Evolutionary conservation across 805 yeast species (phyloP).

Genomic region (Suhomyces kilbournensis): DNA sequence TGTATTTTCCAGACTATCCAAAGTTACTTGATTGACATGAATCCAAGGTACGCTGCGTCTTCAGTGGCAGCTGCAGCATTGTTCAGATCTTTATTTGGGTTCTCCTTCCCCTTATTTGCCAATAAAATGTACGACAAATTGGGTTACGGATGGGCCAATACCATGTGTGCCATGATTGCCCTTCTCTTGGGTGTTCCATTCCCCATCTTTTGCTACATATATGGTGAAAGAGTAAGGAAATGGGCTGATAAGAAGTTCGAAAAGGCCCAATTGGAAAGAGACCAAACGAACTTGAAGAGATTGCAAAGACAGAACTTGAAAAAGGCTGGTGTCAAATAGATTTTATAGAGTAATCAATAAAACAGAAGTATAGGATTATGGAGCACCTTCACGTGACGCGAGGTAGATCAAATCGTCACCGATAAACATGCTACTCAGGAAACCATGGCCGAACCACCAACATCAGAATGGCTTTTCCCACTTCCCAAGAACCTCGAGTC

Average conservation of each 20-base stretch:
- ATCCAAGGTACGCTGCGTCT: slow-evolving; percentile 66
- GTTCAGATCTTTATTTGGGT: slow-evolving; percentile 65
- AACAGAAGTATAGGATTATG: too few relatives aligned
- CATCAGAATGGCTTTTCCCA: slow-evolving; percentile 17
- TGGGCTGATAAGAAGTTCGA: slow-evolving; percentile 57
- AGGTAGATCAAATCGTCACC: background rate
- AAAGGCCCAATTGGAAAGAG: slow-evolving; percentile 43
- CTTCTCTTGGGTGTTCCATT: slow-evolving; percentile 62
- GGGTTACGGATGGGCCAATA: slow-evolving; percentile 72
- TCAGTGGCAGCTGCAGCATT: slow-evolving; percentile 67
- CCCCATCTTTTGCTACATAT: slow-evolving; percentile 54
- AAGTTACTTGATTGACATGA: slow-evolving; percentile 68
- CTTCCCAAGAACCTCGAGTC: slow-evolving; percentile 27
- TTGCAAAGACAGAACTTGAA: slow-evolving; percentile 17
- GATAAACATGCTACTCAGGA: background rate
- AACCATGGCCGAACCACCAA: background rate
- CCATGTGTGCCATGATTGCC: slow-evolving; percentile 58
- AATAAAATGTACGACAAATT: slow-evolving; percentile 51
- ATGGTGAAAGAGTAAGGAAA: slow-evolving; percentile 56
- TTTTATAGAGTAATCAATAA: background rate
- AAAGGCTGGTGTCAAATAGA: slow-evolving; percentile 3
- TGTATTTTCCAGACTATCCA: slow-evolving; percentile 68
- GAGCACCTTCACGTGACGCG: background rate
- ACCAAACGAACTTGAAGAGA: slow-evolving; percentile 39
- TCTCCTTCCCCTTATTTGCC: slow-evolving; percentile 66